Evolutionary conservation across 805 yeast genomes (phyloP).

Genomic region (Candida anglica): DNA sequence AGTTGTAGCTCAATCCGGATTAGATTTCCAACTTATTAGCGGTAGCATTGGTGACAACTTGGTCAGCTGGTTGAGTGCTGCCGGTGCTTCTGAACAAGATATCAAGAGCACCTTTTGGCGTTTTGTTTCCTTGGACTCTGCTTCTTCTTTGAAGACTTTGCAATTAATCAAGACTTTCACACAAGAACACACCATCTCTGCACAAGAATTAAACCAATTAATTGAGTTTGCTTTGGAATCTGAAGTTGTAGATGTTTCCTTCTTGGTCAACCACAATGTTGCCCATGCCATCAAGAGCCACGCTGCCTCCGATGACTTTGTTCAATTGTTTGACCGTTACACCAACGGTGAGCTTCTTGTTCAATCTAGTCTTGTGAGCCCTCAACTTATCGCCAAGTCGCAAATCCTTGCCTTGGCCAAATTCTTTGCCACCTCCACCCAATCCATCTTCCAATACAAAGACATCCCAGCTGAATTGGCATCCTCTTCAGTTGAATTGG

Average conservation of each 20-base stretch:
- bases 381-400: slow-evolving; percentile 29
- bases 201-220: slow-evolving; percentile 24
- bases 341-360: slow-evolving; percentile 31
- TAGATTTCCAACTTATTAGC: slow-evolving; percentile 30
- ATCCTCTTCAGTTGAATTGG: slow-evolving; percentile 29
- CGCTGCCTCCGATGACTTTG: slow-evolving; percentile 23
- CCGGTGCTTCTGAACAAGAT: slow-evolving; percentile 26
- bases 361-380: slow-evolving; percentile 16
- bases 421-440: slow-evolving; percentile 26
- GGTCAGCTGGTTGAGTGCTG: slow-evolving; percentile 29
- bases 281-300: slow-evolving; percentile 23
- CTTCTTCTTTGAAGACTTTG: slow-evolving; percentile 24
- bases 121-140: slow-evolving; percentile 31
- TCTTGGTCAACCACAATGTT: slow-evolving; percentile 39
- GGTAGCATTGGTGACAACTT: slow-evolving; percentile 34
- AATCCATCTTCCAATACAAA: slow-evolving; percentile 27
- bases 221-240: slow-evolving; percentile 34
- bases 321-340: slow-evolving; percentile 25
- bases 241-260: slow-evolving; percentile 36
- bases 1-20: slow-evolving; percentile 23
- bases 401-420: slow-evolving; percentile 37
- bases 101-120: slow-evolving; percentile 32
- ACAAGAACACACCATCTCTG: slow-evolving; percentile 15
- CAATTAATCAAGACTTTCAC: slow-evolving; percentile 34
- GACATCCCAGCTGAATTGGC: slow-evolving; percentile 32